Conservation (phyloP, 306 rosid species). For the Ochetophila trinervis region DNA sequence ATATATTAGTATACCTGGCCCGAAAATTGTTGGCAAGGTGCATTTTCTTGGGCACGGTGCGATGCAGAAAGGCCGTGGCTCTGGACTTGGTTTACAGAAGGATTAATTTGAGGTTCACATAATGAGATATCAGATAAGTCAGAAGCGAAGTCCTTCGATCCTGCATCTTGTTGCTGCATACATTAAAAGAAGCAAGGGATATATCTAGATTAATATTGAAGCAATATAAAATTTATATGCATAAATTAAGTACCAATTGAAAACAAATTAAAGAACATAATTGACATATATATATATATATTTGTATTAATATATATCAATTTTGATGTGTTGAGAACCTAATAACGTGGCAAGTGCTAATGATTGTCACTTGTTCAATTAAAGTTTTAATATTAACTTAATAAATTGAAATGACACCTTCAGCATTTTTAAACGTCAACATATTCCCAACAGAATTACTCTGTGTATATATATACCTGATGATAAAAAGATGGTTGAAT, state of each 20-base stretch:
- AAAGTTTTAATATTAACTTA: no score
- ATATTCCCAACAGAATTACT: no score
- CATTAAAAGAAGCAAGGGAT: background rate
- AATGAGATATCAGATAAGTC: constrained; percentile 2
- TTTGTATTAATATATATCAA: no score
- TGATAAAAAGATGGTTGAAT: no score
- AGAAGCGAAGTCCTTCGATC: background rate
- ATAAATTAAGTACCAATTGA: background rate
- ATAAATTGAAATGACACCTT: no score
- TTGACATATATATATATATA: no score
- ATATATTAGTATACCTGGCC: constrained; percentile 27
- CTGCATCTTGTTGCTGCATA: constrained; percentile 20
- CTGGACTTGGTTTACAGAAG: constrained; percentile 1
- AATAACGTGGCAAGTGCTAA: no score
- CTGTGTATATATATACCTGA: no score
- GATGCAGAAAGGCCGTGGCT: constrained; percentile 8
- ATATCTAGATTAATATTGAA: background rate
- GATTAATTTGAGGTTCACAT: constrained; percentile 1
- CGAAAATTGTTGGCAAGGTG: constrained; percentile 9
- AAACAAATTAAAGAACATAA: no score
- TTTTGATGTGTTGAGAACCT: no score
- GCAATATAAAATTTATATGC: background rate
- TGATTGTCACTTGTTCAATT: no score
- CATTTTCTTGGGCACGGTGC: constrained; percentile 4
- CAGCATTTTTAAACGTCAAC: no score